Base-by-base conservation (phyloP, 441 rosid species). In the Arabidopsis hybrid region DNA sequence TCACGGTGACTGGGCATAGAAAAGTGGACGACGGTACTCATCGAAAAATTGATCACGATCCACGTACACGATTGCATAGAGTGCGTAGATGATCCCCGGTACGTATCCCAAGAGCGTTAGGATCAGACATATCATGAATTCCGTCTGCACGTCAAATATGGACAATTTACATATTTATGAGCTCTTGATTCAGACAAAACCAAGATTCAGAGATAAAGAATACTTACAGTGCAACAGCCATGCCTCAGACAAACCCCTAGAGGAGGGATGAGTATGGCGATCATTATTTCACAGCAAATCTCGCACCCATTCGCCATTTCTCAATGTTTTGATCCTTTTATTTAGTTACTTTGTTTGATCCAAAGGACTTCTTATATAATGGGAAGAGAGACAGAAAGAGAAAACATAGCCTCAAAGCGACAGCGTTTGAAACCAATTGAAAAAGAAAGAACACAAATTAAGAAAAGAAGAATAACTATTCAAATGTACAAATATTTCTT, bases 51-150 rank as follows among this genome's bases (percentile, higher is more conserved):
- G 82, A 13, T 92, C 92, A 7, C 95, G 95, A 85, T 92, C 82
- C 65, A 94, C 80, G 71, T 90, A 92, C 52, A 92, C 84, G 38
- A 92, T 90, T 31, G 87, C 94, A 68, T 92, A 94, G 39, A 94
- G 83, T 8, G 95, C 95, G 57, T 89, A 91, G 65, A 94, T 92
- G 21, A 92, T 94, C 38, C 97, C 96, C 14, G 93, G 96, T 72
- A 94, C 12, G 76, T 92, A 94, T 32, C 99, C 97, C 7, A 92
- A 82, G 56, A 94, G 70, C 12, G 99, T 94, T 50, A 92, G 72
- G 26, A 92, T 78, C 83, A 92, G 26, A 43, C 99, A 94, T 38
- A 94, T 85, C 75, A 88, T 81, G 71, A 90, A 86, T 81, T 94
- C 99, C 16, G 82, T 91, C 97, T 92, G 83, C 82, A 79, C 72